Conservation (phyloP, 805 yeast genomes). For the Torulaspora delbrueckii region DNA sequence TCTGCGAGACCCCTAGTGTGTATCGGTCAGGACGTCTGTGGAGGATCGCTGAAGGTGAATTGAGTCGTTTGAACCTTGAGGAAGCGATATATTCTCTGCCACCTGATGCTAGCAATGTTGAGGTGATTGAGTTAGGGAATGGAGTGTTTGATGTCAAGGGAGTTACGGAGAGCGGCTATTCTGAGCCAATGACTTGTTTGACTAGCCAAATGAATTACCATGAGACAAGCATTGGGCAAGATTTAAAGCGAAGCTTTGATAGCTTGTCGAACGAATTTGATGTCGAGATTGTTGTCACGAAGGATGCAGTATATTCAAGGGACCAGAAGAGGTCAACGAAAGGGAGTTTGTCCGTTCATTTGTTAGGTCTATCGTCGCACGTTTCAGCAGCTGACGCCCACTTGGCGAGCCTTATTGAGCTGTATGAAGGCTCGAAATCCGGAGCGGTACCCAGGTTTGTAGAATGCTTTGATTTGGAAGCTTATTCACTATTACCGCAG, state of each 20-base stretch:
- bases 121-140: not conserved
- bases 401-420: slow-evolving; percentile 15
- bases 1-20: slow-evolving; percentile 12
- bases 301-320: slow-evolving; percentile 3
- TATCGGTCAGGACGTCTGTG: slow-evolving; percentile 17
- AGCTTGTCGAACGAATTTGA: slow-evolving; percentile 16
- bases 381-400: slow-evolving; percentile 19
- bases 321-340: not conserved
- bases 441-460: slow-evolving; percentile 12
- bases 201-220: not conserved
- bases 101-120: slow-evolving; percentile 2
- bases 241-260: slow-evolving; percentile 2
- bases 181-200: slow-evolving; percentile 8
- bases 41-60: slow-evolving; percentile 6
- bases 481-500: slow-evolving; percentile 23
- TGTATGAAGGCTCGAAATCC: slow-evolving; percentile 5
- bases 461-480: slow-evolving; percentile 20
- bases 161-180: slow-evolving; percentile 11
- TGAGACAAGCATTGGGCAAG: not conserved
- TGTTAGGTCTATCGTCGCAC: slow-evolving; percentile 21
- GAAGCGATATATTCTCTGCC: slow-evolving; percentile 9
- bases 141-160: slow-evolving; percentile 7
- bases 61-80: slow-evolving; percentile 2
- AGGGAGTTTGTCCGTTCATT: slow-evolving; percentile 7
- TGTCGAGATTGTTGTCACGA: slow-evolving; percentile 19